Conservation (phyloP, 441 rosid species). For the Populus hybrid region DNA sequence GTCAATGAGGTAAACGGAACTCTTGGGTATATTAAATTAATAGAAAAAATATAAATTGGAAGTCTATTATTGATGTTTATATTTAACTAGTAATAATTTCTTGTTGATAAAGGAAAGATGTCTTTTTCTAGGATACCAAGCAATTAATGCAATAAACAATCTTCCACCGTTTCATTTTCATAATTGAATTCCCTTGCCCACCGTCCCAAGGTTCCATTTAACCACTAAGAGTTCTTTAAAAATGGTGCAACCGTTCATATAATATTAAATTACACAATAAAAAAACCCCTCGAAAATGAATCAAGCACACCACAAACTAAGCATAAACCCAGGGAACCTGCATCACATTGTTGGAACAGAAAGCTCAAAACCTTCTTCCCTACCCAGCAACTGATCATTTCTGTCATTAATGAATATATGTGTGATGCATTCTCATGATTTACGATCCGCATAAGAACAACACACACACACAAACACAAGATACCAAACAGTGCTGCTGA, state of each 20-base stretch:
- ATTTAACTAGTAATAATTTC: background rate
- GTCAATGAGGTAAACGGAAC: background rate
- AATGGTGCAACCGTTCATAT: background rate
- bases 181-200: slow-evolving; percentile 17
- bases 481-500: background rate
- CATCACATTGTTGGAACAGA: slow-evolving; percentile 11
- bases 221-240: background rate
- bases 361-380: background rate
- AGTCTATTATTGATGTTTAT: no score
- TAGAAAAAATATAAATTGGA: background rate
- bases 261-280: background rate
- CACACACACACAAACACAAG: background rate
- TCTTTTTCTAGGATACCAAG: slow-evolving; percentile 40
- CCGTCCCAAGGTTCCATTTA: slow-evolving; percentile 11
- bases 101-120: slow-evolving; percentile 18
- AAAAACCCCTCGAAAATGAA: slow-evolving; percentile 2
- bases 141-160: slow-evolving; percentile 17
- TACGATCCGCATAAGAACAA: background rate
- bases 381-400: background rate
- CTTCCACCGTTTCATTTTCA: slow-evolving; percentile 18
- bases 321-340: slow-evolving; percentile 25
- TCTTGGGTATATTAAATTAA: background rate
- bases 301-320: slow-evolving; percentile 19
- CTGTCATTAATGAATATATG: background rate
- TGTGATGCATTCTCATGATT: background rate